These are phyloP conservation scores for Sarcodon sp. DNA, from an alignment of 768 basidiomycete species.

Conservation along the genomic window DNA sequence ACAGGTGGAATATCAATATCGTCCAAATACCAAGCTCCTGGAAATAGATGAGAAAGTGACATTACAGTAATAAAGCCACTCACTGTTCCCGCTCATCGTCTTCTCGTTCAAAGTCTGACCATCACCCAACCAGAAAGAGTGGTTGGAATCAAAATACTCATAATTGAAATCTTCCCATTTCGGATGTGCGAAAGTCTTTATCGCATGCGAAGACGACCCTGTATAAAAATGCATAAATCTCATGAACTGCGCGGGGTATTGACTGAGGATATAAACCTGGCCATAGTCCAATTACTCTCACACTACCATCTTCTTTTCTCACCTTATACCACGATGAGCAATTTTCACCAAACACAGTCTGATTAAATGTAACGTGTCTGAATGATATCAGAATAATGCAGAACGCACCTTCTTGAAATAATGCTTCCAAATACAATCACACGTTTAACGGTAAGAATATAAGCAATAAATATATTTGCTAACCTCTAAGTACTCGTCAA, in stretches of 20 bases:
- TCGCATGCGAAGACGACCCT: conserved; percentile 43
- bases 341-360: conserved; percentile 47
- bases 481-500: conserved; percentile 46
- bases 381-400: neutral
- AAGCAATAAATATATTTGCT: conserved; percentile 2
- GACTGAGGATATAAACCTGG: conserved; percentile 26
- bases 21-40: conserved; percentile 11
- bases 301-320: conserved; percentile 43
- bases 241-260: neutral
- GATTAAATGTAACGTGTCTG: neutral
- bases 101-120: conserved; percentile 45
- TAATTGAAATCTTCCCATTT: conserved; percentile 58
- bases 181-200: conserved; percentile 33
- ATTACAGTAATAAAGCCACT: neutral
- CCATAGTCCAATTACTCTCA: conserved; percentile 36
- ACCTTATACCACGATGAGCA: conserved; percentile 57
- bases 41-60: too few species aligned
- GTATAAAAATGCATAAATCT: neutral
- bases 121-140: conserved; percentile 48
- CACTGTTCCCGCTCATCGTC: conserved; percentile 17
- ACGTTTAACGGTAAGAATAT: neutral
- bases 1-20: conserved; percentile 2
- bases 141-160: conserved; percentile 33
- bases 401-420: conserved; percentile 32
- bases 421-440: conserved; percentile 14